A percentile compares a stretch with the other conserved stretches of the same genome.
Evolutionary conservation across 129 eudicot genomes (phyloP).

Genomic region (Artemisia annua): DNA sequence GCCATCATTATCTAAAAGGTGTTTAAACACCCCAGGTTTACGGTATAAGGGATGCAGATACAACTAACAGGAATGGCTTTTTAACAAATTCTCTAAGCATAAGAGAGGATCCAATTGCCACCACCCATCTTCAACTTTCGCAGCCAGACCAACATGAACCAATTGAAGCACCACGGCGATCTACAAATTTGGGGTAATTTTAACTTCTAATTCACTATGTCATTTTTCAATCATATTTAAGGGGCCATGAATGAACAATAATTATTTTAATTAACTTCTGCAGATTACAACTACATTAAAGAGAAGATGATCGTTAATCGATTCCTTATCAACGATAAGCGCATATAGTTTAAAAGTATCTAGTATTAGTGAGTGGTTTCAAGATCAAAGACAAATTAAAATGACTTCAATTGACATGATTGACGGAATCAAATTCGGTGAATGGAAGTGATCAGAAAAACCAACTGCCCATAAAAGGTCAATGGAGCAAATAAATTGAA

Average conservation of each 20-base stretch:
- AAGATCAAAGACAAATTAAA: constrained; percentile 31
- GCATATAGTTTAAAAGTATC: constrained; percentile 16
- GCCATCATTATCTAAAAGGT: constrained; percentile 10
- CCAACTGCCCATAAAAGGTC: constrained; percentile 29
- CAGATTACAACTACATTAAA: constrained; percentile 53
- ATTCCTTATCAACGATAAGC: constrained; percentile 25
- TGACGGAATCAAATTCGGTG: constrained; percentile 28
- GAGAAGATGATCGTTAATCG: constrained; percentile 20
- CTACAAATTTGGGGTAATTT: constrained; percentile 53
- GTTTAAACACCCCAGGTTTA: constrained; percentile 44
- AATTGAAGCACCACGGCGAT: constrained; percentile 37
- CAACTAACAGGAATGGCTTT: constrained; percentile 38
- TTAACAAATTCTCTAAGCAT: constrained; percentile 41
- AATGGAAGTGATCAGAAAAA: constrained; percentile 31
- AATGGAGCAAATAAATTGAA: constrained; percentile 32
- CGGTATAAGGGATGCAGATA: constrained; percentile 46
- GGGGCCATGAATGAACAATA: constrained; percentile 9
- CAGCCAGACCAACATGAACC: constrained; percentile 57
- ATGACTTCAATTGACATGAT: constrained; percentile 18
- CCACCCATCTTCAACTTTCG: constrained; percentile 66
- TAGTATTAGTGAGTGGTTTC: constrained; percentile 19
- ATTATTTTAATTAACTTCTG: neutral
- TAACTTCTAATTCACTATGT: constrained; percentile 20
- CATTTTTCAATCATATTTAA: constrained; percentile 15
- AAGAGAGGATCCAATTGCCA: constrained; percentile 56